Conservation (phyloP, 495 filamentous ascomycete species). For the Tuber brumale region DNA sequence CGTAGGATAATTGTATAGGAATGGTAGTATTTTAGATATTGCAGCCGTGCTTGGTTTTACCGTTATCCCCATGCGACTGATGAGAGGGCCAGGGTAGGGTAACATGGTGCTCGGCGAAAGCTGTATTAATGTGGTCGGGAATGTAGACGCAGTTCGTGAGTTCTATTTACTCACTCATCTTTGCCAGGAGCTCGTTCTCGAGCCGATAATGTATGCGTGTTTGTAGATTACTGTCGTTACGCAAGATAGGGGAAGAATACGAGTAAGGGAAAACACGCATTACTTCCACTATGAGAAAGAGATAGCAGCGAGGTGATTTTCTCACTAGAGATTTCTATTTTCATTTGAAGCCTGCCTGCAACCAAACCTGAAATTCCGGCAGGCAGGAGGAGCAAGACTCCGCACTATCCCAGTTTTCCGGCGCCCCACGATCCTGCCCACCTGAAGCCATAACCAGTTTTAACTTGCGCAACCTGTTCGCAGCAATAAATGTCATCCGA, state of each 20-base stretch:
- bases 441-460: no score
- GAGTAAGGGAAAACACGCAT: neutral
- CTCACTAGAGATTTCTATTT: no score
- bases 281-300: neutral
- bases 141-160: conserved; percentile 82
- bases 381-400: no score
- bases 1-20: no score
- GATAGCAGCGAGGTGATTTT: neutral
- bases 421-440: no score
- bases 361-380: no score
- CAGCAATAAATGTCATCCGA: no score
- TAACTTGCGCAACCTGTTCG: no score
- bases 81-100: conserved; percentile 53
- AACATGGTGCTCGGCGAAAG: conserved; percentile 63
- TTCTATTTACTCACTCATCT: conserved; percentile 9
- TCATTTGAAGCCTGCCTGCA: no score
- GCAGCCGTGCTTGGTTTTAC: neutral
- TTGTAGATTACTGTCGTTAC: neutral
- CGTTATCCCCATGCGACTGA: neutral
- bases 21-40: no score
- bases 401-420: no score
- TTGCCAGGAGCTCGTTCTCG: neutral
- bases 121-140: conserved; percentile 82
- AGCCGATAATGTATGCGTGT: neutral
- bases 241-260: neutral